A percentile compares a stretch with the other conserved stretches of the same genome.
Evolutionary conservation across 106 monocot genomes (phyloP).

Genomic region (Apostasia ramifera): DNA sequence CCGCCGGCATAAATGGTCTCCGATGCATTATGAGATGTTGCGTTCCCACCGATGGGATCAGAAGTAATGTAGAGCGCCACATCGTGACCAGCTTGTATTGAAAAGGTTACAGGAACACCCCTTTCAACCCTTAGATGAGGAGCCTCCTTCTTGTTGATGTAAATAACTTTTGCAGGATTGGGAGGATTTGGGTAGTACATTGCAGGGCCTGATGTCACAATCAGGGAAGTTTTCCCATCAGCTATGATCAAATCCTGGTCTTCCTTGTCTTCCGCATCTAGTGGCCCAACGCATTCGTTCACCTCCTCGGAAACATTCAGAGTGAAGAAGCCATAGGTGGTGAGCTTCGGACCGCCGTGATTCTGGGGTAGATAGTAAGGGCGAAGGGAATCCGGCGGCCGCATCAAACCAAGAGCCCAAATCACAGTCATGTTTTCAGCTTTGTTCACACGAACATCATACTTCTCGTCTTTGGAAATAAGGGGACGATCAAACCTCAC

Average conservation of each 20-base stretch:
- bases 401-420: slow-evolving; percentile 73
- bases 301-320: slow-evolving; percentile 59
- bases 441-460: slow-evolving; percentile 56
- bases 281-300: slow-evolving; percentile 60
- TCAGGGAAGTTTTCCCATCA: slow-evolving; percentile 65
- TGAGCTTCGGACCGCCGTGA: slow-evolving; percentile 41
- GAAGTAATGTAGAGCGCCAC: slow-evolving; percentile 88
- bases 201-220: slow-evolving; percentile 62
- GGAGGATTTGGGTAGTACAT: slow-evolving; percentile 90
- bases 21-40: slow-evolving; percentile 58
- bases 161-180: slow-evolving; percentile 77
- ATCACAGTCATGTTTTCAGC: slow-evolving; percentile 61
- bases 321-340: slow-evolving; percentile 48
- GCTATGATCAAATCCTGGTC: slow-evolving; percentile 78
- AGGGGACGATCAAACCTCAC: slow-evolving; percentile 52
- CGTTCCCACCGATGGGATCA: slow-evolving; percentile 93
- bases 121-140: slow-evolving; percentile 82
- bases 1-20: slow-evolving; percentile 88
- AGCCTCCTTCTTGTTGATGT: slow-evolving; percentile 93
- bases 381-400: slow-evolving; percentile 64
- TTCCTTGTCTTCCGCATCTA: slow-evolving; percentile 88
- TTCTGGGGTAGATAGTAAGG: slow-evolving; percentile 85
- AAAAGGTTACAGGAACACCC: slow-evolving; percentile 86
- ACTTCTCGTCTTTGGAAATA: slow-evolving; percentile 54
- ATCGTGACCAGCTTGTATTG: slow-evolving; percentile 91